phyloP scores from a whole-genome alignment of 179 eudicot species.

The Corrigiola litoralis region DNA sequence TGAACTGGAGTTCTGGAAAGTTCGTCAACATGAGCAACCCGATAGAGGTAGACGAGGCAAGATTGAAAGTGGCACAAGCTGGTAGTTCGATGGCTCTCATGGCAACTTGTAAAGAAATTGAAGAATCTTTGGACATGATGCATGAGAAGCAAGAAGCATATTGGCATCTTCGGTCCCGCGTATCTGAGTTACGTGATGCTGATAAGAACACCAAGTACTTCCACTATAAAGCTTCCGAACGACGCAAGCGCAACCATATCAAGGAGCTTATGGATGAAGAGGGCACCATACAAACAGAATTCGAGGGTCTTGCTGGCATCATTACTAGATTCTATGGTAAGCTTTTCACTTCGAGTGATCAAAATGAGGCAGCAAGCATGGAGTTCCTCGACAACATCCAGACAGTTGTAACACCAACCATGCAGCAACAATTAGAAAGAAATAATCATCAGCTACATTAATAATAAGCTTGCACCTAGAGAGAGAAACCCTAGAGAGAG shows the following conservation, averaged over 20 bases:
- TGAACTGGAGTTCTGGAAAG: neutral
- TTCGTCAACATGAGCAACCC: neutral
- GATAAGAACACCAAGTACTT: neutral
- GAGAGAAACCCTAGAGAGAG: too few relatives aligned
- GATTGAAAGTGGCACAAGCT: neutral
- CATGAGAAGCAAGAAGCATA: neutral
- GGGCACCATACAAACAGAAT: neutral
- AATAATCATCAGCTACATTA: too few relatives aligned
- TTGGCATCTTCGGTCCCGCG: neutral
- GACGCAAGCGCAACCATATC: neutral
- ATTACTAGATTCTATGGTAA: neutral
- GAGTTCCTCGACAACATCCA: neutral
- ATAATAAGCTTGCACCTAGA: too few relatives aligned
- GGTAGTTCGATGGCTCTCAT: neutral
- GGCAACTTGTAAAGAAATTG: fast-evolving
- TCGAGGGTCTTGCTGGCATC: fast-evolving
- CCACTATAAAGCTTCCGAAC: neutral
- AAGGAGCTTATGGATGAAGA: neutral
- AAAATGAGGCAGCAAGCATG: neutral
- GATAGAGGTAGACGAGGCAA: neutral
- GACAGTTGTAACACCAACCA: neutral
- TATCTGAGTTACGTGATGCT: neutral
- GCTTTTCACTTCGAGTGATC: neutral
- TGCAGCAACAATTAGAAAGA: too few relatives aligned
- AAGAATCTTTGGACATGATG: neutral